Evolutionary conservation across 2,329 filamentous ascomycete genomes (phyloP).

Genomic region (Aspergillus brasiliensis): DNA sequence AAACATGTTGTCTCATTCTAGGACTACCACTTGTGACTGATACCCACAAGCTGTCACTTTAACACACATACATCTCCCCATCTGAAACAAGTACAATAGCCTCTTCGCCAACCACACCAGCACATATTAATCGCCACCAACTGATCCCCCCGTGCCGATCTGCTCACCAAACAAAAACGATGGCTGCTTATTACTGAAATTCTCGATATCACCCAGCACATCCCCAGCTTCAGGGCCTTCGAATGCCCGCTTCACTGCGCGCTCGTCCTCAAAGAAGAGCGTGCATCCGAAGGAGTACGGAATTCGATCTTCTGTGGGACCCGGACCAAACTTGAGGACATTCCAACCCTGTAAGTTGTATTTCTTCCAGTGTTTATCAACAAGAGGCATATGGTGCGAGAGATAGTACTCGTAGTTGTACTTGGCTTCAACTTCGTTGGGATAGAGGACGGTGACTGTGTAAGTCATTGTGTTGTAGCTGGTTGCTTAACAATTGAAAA

Average conservation of each 20-base stretch:
- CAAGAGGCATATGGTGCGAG: neutral
- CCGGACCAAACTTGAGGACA: neutral
- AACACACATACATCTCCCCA: too few species aligned
- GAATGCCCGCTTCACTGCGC: neutral
- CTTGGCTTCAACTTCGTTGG: neutral
- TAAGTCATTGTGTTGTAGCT: neutral
- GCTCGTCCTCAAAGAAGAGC: neutral
- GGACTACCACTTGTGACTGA: too few species aligned
- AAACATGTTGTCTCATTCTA: too few species aligned
- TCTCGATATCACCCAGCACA: neutral
- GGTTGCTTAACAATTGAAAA: too few species aligned
- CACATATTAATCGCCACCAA: too few species aligned
- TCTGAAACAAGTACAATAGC: too few species aligned
- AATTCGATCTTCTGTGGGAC: neutral
- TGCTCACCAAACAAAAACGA: neutral
- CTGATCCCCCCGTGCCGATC: neutral
- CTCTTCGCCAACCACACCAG: neutral
- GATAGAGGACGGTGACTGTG: neutral
- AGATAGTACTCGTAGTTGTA: neutral
- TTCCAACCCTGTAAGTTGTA: neutral
- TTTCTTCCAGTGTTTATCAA: neutral
- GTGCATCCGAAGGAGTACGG: neutral
- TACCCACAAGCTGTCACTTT: too few species aligned
- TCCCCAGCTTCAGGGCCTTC: neutral
- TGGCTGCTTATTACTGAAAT: neutral